Evolutionary conservation across 2,329 filamentous ascomycete genomes (phyloP).

Genomic region (Aspergillus sp.): DNA sequence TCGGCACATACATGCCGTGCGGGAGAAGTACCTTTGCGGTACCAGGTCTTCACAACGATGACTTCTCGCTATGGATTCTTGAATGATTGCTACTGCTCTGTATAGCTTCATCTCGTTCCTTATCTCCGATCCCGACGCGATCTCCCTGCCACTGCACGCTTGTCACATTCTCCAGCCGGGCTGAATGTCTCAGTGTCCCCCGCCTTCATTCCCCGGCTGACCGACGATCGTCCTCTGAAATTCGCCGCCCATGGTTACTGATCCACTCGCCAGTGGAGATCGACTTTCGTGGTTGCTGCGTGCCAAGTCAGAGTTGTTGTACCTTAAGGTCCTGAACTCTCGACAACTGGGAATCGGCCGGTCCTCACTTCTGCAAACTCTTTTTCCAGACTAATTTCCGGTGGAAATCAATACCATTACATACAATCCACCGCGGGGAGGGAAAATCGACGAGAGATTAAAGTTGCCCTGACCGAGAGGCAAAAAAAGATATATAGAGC

Average conservation of each 20-base stretch:
- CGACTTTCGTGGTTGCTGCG: background rate
- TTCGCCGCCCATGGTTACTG: slow-evolving; percentile 1
- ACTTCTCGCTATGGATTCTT: no score
- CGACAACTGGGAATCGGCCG: background rate
- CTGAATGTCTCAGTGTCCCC: slow-evolving; percentile 3
- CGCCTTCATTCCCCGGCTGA: background rate
- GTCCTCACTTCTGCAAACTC: background rate
- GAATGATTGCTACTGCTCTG: no score
- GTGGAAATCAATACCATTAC: background rate
- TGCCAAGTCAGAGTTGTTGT: background rate
- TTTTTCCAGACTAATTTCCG: background rate
- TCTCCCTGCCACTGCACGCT: background rate
- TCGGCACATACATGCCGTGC: no score
- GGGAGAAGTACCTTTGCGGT: background rate
- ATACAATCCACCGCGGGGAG: background rate
- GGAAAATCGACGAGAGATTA: background rate
- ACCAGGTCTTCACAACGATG: no score
- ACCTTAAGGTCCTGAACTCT: background rate
- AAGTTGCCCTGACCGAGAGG: background rate
- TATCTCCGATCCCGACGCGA: no score
- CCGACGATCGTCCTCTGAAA: background rate
- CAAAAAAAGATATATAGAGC: background rate
- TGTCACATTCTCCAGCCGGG: background rate
- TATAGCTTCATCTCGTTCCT: no score
- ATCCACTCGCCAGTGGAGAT: background rate